Evolutionary conservation across 2,329 filamentous ascomycete genomes (phyloP), one percentile per base, ranked within the genome.

Genomic region (Cladophialophora yegresii): DNA sequence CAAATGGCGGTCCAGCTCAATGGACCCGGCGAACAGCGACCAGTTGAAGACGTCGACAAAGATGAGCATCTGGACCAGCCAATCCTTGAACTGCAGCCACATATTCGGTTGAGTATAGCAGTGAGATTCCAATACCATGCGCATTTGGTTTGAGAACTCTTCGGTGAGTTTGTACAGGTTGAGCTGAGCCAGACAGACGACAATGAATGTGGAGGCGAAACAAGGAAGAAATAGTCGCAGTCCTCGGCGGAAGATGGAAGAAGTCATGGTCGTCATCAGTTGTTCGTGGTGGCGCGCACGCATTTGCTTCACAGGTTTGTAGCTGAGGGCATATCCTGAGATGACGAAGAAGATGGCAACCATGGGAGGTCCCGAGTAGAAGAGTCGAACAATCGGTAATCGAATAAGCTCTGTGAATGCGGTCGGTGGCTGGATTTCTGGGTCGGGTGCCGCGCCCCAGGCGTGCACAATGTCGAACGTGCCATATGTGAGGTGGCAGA

Each of bases 281-380:
- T 77, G 73, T 66, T 74, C 79, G 10, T 75, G 72, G 49, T 74
- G 71, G 45, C 59, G 63, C 62, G 64, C 74, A 40, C 75, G 76
- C 59, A 79, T 77, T 43, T 74, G 71, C 65, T 75, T 79, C 59
- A 79, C 65, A 3, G 77, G 77, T 62, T 77, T 77, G 62, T 77
- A 77, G 30, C 78, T 79, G 54, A 81, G 73, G n/a, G 80, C 79
- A 62, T 81, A 82, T 58, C 79, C 80, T 8, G 78, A 81, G 28
- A 82, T 76, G 36, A 81, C 76, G 68, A 82, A 82, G 72, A 82
- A 81, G 43, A 81, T 77, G 53, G 76, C 75, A 13, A 81, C 79
- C 63, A 70, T 70, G 9, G 69, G 69, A 13, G 69, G 69, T 4
- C 69, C 69, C 23, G 65, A 68, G 33, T 70, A 70, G n/a, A 70